Evolutionary conservation across 495 filamentous ascomycete genomes (phyloP).

Genomic region (Halenospora varia): DNA sequence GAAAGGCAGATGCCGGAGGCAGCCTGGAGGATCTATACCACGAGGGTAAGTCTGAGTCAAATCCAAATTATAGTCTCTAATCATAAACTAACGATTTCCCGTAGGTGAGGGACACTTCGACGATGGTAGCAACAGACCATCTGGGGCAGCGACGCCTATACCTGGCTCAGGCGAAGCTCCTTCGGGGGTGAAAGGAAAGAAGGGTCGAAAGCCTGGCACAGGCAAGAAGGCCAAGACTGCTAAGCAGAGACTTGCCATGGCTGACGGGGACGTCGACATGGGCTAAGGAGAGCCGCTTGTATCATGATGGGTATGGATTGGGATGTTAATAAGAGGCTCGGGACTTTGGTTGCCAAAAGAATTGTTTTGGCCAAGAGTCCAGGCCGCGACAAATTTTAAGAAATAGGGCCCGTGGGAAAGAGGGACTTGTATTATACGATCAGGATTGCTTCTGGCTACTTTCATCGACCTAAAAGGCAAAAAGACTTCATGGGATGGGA

Average conservation of each 20-base stretch:
- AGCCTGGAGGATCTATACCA: conserved; percentile 97
- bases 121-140: conserved; percentile 73
- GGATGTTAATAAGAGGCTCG: not conserved
- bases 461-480: not conserved
- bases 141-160: conserved; percentile 78
- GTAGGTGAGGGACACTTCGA: conserved; percentile 92
- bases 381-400: not conserved
- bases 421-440: not conserved
- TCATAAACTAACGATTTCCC: conserved; percentile 6
- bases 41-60: conserved; percentile 68
- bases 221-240: conserved; percentile 85
- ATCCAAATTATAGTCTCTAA: conserved; percentile 21
- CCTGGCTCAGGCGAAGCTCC: conserved; percentile 36
- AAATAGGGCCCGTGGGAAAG: not conserved
- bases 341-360: not conserved
- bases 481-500: not conserved
- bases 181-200: conserved; percentile 48
- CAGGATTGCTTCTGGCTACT: not conserved
- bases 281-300: not conserved
- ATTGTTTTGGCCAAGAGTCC: not conserved
- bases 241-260: conserved; percentile 82
- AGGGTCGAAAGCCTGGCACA: conserved; percentile 27
- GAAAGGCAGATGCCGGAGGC: conserved; percentile 52
- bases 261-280: conserved; percentile 66
- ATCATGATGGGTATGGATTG: not conserved